phyloP scores from a whole-genome alignment of 2,329 filamentous ascomycete species.

The Fonsecaea pugnacius region DNA sequence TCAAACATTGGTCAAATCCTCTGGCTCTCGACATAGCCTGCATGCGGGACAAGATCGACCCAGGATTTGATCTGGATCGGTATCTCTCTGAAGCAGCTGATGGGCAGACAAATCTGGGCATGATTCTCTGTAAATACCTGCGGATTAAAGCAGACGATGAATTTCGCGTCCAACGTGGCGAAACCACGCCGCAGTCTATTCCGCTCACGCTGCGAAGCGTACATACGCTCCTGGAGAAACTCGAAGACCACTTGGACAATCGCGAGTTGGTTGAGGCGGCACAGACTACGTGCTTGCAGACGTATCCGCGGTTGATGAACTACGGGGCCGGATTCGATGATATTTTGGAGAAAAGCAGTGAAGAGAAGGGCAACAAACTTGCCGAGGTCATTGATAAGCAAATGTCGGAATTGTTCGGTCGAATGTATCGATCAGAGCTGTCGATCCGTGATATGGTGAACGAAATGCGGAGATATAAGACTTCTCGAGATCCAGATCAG shows the following conservation, averaged over 20 bases:
- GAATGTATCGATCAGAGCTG: constrained; percentile 92
- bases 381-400: constrained; percentile 78
- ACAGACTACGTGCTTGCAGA: constrained; percentile 85
- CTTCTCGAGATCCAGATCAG: constrained; percentile 78
- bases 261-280: constrained; percentile 76
- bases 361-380: constrained; percentile 74
- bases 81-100: constrained; percentile 70
- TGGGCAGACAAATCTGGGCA: constrained; percentile 33
- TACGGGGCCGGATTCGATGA: constrained; percentile 92
- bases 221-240: constrained; percentile 74
- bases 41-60: constrained; percentile 76
- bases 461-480: constrained; percentile 83
- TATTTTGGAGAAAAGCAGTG: constrained; percentile 83
- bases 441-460: constrained; percentile 85
- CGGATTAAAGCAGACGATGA: constrained; percentile 84
- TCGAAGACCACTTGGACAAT: constrained; percentile 67
- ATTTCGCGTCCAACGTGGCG: constrained; percentile 72
- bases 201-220: constrained; percentile 85
- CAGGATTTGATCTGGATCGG: constrained; percentile 66
- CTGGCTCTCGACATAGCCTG: constrained; percentile 88
- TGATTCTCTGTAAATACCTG: constrained; percentile 75
- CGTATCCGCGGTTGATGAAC: constrained; percentile 93
- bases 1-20: constrained; percentile 72
- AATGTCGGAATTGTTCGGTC: constrained; percentile 98
- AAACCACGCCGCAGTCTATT: constrained; percentile 68